Evolutionary conservation across 2,329 filamentous ascomycete genomes (phyloP), one percentile per base, ranked within the genome.

Genomic region (Thielaviopsis populi): DNA sequence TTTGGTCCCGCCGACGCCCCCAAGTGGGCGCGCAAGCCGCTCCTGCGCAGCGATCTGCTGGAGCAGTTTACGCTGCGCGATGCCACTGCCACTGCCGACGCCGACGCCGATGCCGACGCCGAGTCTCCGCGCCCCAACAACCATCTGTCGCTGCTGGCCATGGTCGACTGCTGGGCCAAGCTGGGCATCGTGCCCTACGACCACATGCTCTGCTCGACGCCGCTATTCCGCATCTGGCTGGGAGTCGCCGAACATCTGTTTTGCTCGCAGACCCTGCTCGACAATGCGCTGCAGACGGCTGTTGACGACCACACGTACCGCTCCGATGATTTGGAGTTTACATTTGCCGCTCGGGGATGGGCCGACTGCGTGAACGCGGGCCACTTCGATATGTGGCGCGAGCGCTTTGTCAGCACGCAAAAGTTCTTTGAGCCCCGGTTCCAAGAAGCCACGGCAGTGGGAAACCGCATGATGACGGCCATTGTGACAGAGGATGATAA

Each of bases 171-270:
- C 76, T 99, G 94, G 94, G 94, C 89, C 72, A 89, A 89, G 69
- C 81, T 97, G 56, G 88, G 85, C 41, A 99, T 96, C 70, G 88
- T 95, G 59, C 94, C 94, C 0, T 99, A 99, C 74, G 92, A 99
- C 75, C 95, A 99, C 78, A 99, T 99, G 91, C 95, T 99, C 69
- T 99, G 94, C 77, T 96, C 91, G 63, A 99, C 94, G 46, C 94
- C 94, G 77, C 83, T 97, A 58, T 99, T 99, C 78, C 88, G 94
- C 61, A 83, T 99, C 68, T 96, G 94, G 84, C 82, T 99, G 41
- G 94, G 94, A 64, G 95, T 96, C n/a, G 92, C 91, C 0, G 94
- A 99, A 75, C 92, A 95, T 72, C 80, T 99, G 43, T 99, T 96
- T 78, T 86, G 91, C 68, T 91, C 91, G 70, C 80, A 83, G 19